A percentile compares a stretch with the other conserved stretches of the same genome.
Conservation (phyloP, 805 yeast genomes). For the Kluyveromyces aestuarii region DNA sequence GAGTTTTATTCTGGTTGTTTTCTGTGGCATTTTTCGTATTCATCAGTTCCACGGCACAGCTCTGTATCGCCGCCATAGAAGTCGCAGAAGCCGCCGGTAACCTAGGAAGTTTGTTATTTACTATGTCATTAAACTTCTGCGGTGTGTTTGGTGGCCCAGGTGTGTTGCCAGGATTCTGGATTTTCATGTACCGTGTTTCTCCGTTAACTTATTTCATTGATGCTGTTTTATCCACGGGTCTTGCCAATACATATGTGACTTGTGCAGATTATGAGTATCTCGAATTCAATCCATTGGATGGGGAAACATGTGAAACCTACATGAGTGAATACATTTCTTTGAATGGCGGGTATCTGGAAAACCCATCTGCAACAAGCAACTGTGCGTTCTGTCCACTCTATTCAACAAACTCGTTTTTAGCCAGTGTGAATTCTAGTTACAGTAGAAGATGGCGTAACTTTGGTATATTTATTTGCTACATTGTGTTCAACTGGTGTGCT, state of each 20-base stretch:
- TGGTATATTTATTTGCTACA: slow-evolving; percentile 48
- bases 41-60: slow-evolving; percentile 49
- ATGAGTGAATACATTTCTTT: slow-evolving; percentile 31
- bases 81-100: slow-evolving; percentile 57
- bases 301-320: slow-evolving; percentile 49
- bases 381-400: slow-evolving; percentile 53
- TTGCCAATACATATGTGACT: slow-evolving; percentile 39
- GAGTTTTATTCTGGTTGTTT: slow-evolving; percentile 45
- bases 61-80: slow-evolving; percentile 50
- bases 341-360: slow-evolving; percentile 41
- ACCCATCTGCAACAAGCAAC: slow-evolving; percentile 36
- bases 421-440: slow-evolving; percentile 31
- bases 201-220: slow-evolving; percentile 62
- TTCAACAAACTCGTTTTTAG: slow-evolving; percentile 50
- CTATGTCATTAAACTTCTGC: slow-evolving; percentile 61
- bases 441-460: slow-evolving; percentile 47
- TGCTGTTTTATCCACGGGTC: slow-evolving; percentile 45
- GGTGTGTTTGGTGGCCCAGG: slow-evolving; percentile 61
- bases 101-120: slow-evolving; percentile 45
- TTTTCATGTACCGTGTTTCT: slow-evolving; percentile 64
- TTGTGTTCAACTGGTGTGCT: slow-evolving; percentile 34
- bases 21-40: slow-evolving; percentile 42
- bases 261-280: slow-evolving; percentile 45
- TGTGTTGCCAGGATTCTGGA: slow-evolving; percentile 66
- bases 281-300: slow-evolving; percentile 41